phyloP scores from a whole-genome alignment of 768 basidiomycete species.

The Rickenella mellea region DNA sequence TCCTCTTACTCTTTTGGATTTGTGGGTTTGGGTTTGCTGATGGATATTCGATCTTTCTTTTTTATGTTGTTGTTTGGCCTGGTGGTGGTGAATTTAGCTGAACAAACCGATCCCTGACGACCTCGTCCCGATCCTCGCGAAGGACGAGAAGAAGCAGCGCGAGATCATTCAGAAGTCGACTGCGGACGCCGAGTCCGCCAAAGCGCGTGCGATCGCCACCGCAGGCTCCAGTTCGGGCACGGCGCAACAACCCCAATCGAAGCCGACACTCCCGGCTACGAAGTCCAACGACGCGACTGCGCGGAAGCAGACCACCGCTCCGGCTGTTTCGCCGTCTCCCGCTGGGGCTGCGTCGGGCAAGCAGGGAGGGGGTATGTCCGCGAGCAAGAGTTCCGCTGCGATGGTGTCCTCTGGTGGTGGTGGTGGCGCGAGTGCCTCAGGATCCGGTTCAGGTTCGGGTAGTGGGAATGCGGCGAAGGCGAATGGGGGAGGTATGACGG shows the following conservation, averaged over 20 bases:
- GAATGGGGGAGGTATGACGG: slow-evolving; percentile 11
- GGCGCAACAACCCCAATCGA: background rate
- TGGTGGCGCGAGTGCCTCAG: background rate
- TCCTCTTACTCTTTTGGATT: background rate
- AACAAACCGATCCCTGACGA: slow-evolving; percentile 95
- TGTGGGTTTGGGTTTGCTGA: background rate
- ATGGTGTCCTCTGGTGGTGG: background rate
- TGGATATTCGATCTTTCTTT: background rate
- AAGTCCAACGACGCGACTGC: slow-evolving; percentile 14
- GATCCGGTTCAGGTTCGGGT: slow-evolving; percentile 4
- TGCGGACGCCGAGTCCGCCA: slow-evolving; percentile 53
- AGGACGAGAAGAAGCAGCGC: slow-evolving; percentile 86
- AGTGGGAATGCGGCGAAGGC: slow-evolving; percentile 2
- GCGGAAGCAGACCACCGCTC: slow-evolving; percentile 6
- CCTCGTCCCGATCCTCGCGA: slow-evolving; percentile 84
- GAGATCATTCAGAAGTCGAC: slow-evolving; percentile 70
- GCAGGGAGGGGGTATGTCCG: slow-evolving; percentile 1
- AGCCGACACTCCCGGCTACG: slow-evolving; percentile 13
- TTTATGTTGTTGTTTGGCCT: no score
- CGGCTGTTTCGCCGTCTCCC: slow-evolving; percentile 2
- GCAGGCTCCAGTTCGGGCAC: slow-evolving; percentile 14
- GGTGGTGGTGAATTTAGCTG: no score
- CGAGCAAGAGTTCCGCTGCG: background rate
- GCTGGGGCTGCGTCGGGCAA: slow-evolving; percentile 12
- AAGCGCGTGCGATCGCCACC: slow-evolving; percentile 63